Base-by-base conservation (phyloP, 1,284 basidiomycete species). In the Trichosporon coremiiforme region DNA sequence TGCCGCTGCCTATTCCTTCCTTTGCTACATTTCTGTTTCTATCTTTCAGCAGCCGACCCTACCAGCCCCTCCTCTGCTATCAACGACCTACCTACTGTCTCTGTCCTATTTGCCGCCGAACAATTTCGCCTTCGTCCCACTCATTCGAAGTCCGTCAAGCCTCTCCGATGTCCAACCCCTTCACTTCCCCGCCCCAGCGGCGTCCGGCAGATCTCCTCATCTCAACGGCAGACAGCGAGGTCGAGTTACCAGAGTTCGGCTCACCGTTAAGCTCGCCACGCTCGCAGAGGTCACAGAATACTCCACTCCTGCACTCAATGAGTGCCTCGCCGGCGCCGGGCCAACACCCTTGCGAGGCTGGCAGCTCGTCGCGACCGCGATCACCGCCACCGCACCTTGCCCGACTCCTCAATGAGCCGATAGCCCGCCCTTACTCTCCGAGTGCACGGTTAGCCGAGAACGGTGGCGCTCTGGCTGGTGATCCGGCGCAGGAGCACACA, bases 401-500 rank as follows among this genome's bases (percentile, higher is more conserved):
- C 57, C 57, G 57, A 17, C 57, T 62, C 2, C 57, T 62, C 15
- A 62, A 62, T 29, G 57, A 62, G 2, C 57, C 57, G 57, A 62
- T 62, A 62, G 29, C 15, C 17, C 57, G 57, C 31, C 57, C 57
- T 10, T 62, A 35, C 57, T 62, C 57, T 10, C 57, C 57, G 20
- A 62, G 57, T 13, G 57, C 57, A 62, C 57, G 57, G 57, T 62
- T 62, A 62, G 57, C 57, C 12, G 57, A 62, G 17, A 62, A 29
- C 57, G 57, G 57, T 33, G 57, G 57, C 57, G 57, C 31, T n/a
- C n/a, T 62, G 29, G 29, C 57, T 22, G 29, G 57, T 4, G 17
- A 33, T 33, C 57, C 57, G 17, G 29, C 57, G 57, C 57, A 62
- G 57, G 57, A 62, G 17, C 57, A 62, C 57, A 33, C 57, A n/a